A percentile compares a stretch with the other conserved stretches of the same genome.
Evolutionary conservation across 2,329 filamentous ascomycete genomes (phyloP).

Genomic region (Shiraia bambusicola): DNA sequence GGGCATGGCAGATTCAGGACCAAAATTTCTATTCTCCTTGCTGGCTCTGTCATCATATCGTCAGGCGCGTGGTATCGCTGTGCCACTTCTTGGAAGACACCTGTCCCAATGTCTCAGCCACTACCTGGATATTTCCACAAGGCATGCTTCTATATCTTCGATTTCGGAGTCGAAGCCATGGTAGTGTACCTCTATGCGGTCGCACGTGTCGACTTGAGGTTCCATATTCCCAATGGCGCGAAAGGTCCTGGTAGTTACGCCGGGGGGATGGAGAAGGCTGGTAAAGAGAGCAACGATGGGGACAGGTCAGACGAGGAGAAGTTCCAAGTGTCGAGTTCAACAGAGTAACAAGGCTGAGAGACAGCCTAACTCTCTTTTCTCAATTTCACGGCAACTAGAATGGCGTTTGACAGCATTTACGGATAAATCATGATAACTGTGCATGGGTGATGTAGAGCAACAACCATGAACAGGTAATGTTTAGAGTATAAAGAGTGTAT

Average conservation of each 20-base stretch:
- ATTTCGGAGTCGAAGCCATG: slow-evolving; percentile 71
- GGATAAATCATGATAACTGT: too few species aligned
- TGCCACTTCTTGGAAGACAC: slow-evolving; percentile 57
- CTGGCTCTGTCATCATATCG: slow-evolving; percentile 60
- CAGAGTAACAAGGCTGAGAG: too few species aligned
- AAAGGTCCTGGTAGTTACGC: slow-evolving; percentile 44
- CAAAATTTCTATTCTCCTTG: slow-evolving; percentile 65
- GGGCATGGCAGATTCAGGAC: slow-evolving; percentile 65
- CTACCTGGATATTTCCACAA: slow-evolving; percentile 71
- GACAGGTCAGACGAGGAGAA: background rate
- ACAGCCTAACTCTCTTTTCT: too few species aligned
- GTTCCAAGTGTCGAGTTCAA: background rate
- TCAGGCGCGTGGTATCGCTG: slow-evolving; percentile 70
- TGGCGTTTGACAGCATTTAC: too few species aligned
- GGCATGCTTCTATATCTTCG: slow-evolving; percentile 75
- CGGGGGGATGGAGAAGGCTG: background rate
- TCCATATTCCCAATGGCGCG: slow-evolving; percentile 73
- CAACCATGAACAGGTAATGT: too few species aligned
- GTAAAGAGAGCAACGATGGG: background rate
- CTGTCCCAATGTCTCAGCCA: slow-evolving; percentile 46
- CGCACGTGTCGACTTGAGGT: slow-evolving; percentile 70
- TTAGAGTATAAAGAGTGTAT: too few species aligned
- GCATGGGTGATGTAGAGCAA: too few species aligned
- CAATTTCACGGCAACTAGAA: too few species aligned
- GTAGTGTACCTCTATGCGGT: slow-evolving; percentile 67